Evolutionary conservation across 129 eudicot species (phyloP).

Genomic region (Flaveria linearis): DNA sequence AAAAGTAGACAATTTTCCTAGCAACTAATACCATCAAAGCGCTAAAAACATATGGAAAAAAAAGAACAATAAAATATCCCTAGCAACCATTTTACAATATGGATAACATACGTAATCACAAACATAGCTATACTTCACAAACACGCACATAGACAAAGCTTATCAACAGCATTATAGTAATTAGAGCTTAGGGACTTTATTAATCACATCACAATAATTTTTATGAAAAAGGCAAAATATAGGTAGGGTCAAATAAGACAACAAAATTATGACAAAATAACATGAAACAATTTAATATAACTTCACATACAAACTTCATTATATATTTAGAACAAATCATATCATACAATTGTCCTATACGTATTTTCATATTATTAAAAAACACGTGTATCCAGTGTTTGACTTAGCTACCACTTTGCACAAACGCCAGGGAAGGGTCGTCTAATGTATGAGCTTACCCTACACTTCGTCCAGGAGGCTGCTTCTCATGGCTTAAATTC

Average conservation of each 20-base stretch:
- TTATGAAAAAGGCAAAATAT: background rate
- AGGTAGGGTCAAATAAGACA: background rate
- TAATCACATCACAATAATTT: background rate
- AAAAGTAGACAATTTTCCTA: too few relatives aligned
- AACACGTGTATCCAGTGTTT: too few relatives aligned
- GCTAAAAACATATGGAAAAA: too few relatives aligned
- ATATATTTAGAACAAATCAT: background rate
- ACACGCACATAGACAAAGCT: background rate
- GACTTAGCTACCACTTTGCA: too few relatives aligned
- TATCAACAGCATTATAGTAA: background rate
- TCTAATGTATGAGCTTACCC: too few relatives aligned
- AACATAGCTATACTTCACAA: conserved; percentile 11
- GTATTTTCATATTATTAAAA: too few relatives aligned
- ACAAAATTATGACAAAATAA: background rate
- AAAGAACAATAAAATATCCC: too few relatives aligned
- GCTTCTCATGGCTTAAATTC: too few relatives aligned
- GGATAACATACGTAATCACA: conserved; percentile 5
- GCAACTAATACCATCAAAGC: too few relatives aligned
- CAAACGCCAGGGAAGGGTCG: too few relatives aligned
- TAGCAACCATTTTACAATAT: too few relatives aligned
- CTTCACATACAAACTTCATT: background rate
- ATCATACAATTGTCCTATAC: background rate
- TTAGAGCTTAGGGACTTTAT: conserved; percentile 13
- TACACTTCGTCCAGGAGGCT: too few relatives aligned
- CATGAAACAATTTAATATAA: background rate